Conservation (phyloP, 306 rosid species). For the Vigna reflexopilosa region DNA sequence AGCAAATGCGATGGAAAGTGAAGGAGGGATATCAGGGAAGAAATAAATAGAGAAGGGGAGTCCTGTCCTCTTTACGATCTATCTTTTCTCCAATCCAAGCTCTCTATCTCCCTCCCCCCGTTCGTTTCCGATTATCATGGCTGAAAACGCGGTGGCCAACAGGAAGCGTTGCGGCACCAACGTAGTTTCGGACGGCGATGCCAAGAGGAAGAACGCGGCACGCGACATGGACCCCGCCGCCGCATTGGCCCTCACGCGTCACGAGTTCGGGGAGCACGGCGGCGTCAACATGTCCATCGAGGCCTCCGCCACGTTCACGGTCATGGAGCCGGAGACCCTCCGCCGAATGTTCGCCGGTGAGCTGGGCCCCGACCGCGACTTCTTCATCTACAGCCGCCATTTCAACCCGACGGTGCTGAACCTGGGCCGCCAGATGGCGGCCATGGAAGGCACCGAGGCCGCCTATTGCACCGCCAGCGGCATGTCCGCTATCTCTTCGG, state of each 20-base stretch:
- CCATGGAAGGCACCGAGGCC: conserved; percentile 82
- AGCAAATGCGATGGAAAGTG: no score
- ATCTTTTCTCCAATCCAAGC: background rate
- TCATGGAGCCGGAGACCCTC: conserved; percentile 85
- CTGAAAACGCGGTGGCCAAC: background rate
- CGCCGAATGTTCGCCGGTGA: conserved; percentile 83
- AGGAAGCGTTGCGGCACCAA: conserved; percentile 48
- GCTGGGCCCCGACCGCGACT: conserved; percentile 77
- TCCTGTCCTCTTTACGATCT: background rate
- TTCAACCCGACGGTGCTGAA: conserved; percentile 82
- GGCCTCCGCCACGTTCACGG: conserved; percentile 95
- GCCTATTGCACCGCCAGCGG: conserved; percentile 92
- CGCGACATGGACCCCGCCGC: conserved; percentile 61
- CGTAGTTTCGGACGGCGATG: background rate
- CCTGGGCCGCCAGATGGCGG: conserved; percentile 84
- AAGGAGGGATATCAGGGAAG: no score
- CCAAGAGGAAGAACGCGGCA: conserved; percentile 52
- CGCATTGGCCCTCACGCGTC: conserved; percentile 68
- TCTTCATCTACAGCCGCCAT: conserved; percentile 90
- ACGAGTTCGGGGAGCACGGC: conserved; percentile 90
- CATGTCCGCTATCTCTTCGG: conserved; percentile 75
- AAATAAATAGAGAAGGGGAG: background rate
- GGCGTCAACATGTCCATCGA: conserved; percentile 94
- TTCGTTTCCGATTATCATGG: background rate
- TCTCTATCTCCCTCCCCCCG: background rate